Base-by-base conservation (phyloP, 225 moss, liverwort and hornwort species). In the Neckera pumila region DNA sequence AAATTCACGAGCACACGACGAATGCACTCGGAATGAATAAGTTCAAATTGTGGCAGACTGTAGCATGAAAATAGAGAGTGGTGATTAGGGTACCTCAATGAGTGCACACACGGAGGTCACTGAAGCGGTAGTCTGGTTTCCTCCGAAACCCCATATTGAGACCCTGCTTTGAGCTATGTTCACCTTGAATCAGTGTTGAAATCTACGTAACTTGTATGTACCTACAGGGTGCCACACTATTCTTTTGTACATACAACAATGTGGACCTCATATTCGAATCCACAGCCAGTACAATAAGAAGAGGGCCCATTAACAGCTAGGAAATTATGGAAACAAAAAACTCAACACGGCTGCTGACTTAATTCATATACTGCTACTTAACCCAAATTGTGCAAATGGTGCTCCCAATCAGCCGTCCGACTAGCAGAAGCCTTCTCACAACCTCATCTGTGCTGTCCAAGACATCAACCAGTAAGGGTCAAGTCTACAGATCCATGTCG, bases 201-300 rank as follows among this genome's bases (percentile, higher is more conserved):
- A 90, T 85, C 92, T 92, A 92, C 89, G 87, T 85, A 82, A 92
- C 87, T 92, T 82, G 90, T 90, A 90, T 92, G 90, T 92, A 92
- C 90, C 92, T 92, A 92, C 85, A 89, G 89, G 87, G 78, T 92
- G 92, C 90, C 92, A 85, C 85, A 83, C 90, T 90, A 82, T 73
- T 87, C 89, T 90, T 89, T 85, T 89, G 90, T 89, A 90, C 92
- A 90, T 92, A 80, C 84, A 90, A 81, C 89, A 72, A 53, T 77
- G 89, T 90, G 87, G 90, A 90, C 67, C 87, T 90, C 90, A 90
- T 73, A 67, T 89, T 92, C 78, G 85, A 85, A 92, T 92, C 90
- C 90, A 92, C 90, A 92, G 90, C 85, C 87, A 90, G 90, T 90
- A 90, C 92, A 78, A 87, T 27, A 90, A 90, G 89, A 89, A 87